Conservation (phyloP, 75 land plant species). For the Pinus taeda region DNA sequence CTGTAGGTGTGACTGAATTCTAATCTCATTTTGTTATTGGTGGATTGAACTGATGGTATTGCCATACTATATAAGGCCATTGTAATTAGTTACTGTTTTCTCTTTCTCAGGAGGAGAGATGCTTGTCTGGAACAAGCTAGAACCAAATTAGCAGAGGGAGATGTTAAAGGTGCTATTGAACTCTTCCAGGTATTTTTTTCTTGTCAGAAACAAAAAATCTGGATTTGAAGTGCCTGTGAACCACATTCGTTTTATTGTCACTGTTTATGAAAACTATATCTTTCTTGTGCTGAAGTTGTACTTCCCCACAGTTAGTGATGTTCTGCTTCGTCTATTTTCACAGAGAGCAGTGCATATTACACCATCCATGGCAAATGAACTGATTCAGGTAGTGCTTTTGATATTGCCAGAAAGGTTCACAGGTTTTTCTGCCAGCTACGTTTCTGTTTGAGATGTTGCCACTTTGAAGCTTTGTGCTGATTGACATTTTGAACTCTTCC, state of each 20-base stretch:
- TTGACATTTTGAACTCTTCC: not conserved
- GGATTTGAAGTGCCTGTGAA: not conserved
- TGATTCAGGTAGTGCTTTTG: slow-evolving; percentile 53
- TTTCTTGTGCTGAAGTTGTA: not conserved
- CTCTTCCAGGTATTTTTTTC: slow-evolving; percentile 53
- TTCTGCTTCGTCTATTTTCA: slow-evolving; percentile 9
- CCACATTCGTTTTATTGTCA: not conserved
- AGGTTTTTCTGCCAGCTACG: not conserved
- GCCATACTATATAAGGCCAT: not conserved
- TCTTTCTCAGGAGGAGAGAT: slow-evolving; percentile 40
- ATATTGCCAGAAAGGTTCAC: not conserved
- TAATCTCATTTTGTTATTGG: not conserved
- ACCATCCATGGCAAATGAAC: slow-evolving; percentile 74
- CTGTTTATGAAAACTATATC: not conserved
- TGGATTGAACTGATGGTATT: not conserved
- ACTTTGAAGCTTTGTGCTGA: not conserved
- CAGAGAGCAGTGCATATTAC: slow-evolving; percentile 82
- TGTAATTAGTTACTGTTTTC: too few relatives aligned
- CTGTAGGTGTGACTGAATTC: not conserved
- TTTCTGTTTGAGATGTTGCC: not conserved
- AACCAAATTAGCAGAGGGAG: slow-evolving; percentile 54
- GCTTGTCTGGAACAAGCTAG: slow-evolving; percentile 51
- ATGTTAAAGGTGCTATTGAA: slow-evolving; percentile 60
- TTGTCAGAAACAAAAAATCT: not conserved
- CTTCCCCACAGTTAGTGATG: not conserved